A percentile compares a stretch with the other conserved stretches of the same genome.
Evolutionary conservation across 257 asterid genomes (phyloP).

Genomic region (Nicotiana paniculata): DNA sequence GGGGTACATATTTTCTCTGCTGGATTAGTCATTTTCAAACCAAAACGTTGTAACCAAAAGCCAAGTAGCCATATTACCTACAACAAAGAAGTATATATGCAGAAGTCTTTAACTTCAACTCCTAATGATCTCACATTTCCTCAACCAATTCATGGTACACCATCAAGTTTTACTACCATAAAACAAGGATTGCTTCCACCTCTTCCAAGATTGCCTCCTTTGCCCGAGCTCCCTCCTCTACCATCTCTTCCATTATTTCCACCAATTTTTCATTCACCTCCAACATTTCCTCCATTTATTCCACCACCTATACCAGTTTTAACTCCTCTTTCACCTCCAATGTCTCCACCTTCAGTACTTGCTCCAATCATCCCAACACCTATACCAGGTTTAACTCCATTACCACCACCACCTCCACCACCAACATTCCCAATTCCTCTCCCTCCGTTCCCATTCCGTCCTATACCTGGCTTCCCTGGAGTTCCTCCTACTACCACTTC

Average conservation of each 20-base stretch:
- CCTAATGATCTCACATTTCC: slow-evolving; percentile 22
- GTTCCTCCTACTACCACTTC: slow-evolving; percentile 37
- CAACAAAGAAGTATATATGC: background rate
- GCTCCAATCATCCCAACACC: slow-evolving; percentile 42
- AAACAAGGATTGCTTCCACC: slow-evolving; percentile 29
- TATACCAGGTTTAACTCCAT: slow-evolving; percentile 42
- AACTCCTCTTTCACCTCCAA: slow-evolving; percentile 16
- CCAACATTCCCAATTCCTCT: slow-evolving; percentile 34
- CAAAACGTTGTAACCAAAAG: slow-evolving; percentile 49
- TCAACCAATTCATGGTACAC: background rate
- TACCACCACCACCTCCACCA: slow-evolving; percentile 39
- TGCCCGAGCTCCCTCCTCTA: slow-evolving; percentile 51
- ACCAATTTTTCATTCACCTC: background rate
- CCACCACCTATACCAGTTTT: slow-evolving; percentile 38
- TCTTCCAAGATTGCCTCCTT: slow-evolving; percentile 32
- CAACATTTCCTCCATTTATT: slow-evolving; percentile 23
- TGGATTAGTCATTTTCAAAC: slow-evolving; percentile 72
- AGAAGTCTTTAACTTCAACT: slow-evolving; percentile 20
- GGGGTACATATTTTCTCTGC: slow-evolving; percentile 66
- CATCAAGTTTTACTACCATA: slow-evolving; percentile 13
- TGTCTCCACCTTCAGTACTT: slow-evolving; percentile 37
- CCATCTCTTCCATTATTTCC: slow-evolving; percentile 37
- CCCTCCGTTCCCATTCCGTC: slow-evolving; percentile 41
- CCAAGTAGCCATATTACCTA: slow-evolving; percentile 15
- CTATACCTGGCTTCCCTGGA: slow-evolving; percentile 49